Conservation (phyloP, 2,329 filamentous ascomycete species). For the Leptographium wingfieldii region DNA sequence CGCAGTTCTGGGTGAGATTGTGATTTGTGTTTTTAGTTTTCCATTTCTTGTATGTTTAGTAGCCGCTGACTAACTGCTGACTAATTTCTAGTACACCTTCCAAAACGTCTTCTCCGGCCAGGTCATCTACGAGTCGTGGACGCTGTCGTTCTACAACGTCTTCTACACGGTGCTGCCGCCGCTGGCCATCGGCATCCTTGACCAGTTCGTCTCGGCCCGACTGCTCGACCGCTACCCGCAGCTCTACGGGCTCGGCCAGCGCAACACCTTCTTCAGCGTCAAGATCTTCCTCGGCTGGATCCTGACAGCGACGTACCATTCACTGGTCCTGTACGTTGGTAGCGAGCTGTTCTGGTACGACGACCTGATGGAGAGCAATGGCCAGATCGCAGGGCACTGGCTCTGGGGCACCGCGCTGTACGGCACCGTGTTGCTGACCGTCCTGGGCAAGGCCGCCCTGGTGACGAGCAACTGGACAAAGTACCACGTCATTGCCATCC, state of each 20-base stretch:
- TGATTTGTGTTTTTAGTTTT: background rate
- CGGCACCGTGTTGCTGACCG: constrained; percentile 83
- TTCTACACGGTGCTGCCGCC: constrained; percentile 93
- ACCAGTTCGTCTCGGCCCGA: constrained; percentile 92
- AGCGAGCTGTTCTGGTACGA: constrained; percentile 68
- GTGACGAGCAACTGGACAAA: constrained; percentile 99
- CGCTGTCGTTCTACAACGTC: constrained; percentile 98
- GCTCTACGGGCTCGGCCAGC: constrained; percentile 84
- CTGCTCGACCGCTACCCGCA: constrained; percentile 92
- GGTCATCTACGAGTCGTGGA: constrained; percentile 99
- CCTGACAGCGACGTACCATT: constrained; percentile 89
- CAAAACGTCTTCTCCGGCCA: constrained; percentile 97
- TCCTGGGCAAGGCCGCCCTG: constrained; percentile 85
- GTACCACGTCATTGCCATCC: constrained; percentile 90
- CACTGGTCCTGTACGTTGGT: constrained; percentile 79
- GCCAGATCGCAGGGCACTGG: constrained; percentile 83
- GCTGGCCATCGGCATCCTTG: constrained; percentile 88
- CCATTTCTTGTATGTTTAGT: background rate
- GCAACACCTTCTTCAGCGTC: constrained; percentile 84
- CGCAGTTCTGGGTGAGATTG: constrained; percentile 81
- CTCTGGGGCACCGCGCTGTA: constrained; percentile 96
- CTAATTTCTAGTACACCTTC: constrained; percentile 62
- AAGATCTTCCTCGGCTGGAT: constrained; percentile 92
- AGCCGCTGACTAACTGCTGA: background rate
- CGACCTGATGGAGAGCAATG: constrained; percentile 68